phyloP scores from a whole-genome alignment of 1,139 yeast genomes.

The Saccharomyces hybrid region DNA sequence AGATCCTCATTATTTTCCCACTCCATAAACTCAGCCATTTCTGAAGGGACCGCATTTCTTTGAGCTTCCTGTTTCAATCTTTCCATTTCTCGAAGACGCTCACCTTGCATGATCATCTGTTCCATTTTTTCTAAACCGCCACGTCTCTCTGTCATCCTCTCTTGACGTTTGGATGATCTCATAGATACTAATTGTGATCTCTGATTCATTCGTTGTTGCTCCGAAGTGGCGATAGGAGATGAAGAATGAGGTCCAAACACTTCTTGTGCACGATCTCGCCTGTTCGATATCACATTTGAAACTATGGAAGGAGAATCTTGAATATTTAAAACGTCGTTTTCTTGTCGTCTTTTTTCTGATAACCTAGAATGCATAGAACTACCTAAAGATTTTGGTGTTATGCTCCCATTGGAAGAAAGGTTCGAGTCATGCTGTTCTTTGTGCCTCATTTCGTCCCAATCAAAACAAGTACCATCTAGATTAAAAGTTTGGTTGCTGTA shows the following conservation, averaged over 20 bases:
- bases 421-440: not conserved
- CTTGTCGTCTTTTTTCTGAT: not conserved
- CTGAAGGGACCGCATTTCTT: conserved; percentile 16
- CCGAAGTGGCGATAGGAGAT: conserved; percentile 5
- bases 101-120: conserved; percentile 21
- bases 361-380: not conserved
- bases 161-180: conserved; percentile 8
- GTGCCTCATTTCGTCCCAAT: not conserved
- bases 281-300: conserved; percentile 1
- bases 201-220: not conserved
- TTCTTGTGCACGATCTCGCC: not conserved
- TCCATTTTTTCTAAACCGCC: conserved; percentile 25
- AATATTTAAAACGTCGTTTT: not conserved
- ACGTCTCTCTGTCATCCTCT: conserved; percentile 12
- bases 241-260: conserved; percentile 1
- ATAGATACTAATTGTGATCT: conserved; percentile 4
- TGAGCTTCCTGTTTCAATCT: conserved; percentile 17
- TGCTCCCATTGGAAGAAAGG: not conserved
- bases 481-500: not conserved
- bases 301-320: not conserved
- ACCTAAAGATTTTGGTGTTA: not conserved
- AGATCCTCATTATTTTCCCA: conserved; percentile 14
- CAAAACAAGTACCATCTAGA: not conserved
- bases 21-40: conserved; percentile 15
- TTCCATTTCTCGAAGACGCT: conserved; percentile 14